Base-by-base conservation (phyloP, 441 rosid genomes). In the Adansonia grandidieri region DNA sequence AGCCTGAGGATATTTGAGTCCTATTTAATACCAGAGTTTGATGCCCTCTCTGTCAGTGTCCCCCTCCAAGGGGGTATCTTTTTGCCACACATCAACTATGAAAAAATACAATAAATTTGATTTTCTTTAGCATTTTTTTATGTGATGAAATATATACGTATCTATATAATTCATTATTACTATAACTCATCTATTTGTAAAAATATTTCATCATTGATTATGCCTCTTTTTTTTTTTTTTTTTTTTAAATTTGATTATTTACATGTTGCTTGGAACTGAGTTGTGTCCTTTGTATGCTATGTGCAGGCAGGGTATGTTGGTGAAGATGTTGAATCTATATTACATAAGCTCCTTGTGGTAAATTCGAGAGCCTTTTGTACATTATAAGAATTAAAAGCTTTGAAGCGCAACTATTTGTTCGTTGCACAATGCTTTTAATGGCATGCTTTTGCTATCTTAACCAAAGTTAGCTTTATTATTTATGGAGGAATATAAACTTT, bases 231-330 rank as follows among this genome's bases (percentile, higher is more conserved):
- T n/a, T 24, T 24, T 24, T 28, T 2, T 1, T 76, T 0, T 48
- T 64, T 0, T 37, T 57, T 70, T 32, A 69, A 44, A 48, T 63
- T 74, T 40, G 69, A 71, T 57, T 13, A 20, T 54, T 15, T n/a
- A 58, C 6, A 68, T 58, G 65, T 20, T 65, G 19, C 48, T 0
- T n/a, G 57, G 66, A 82, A 77, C 57, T 72, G 19, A 44, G 58
- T 65, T 6, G 1, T 67, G 77, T 37, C 32, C 22, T 17, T 57
- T n/a, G 67, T 53, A 78, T 87, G 73, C 67, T 77, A 69, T 70
- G 22, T 84, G 84, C 97, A 96, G 99, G 99, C 99, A 81, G 98
- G 99, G 79, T 96, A 96, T 83, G 99, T 94, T 11, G 99, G 99
- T 77, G 98, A 96, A 86, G 98, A 94, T 84, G 99, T 96, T 79